Evolutionary conservation across 768 basidiomycete species (phyloP), one percentile per base, ranked within the genome.

Genomic region (Chalciporus sphaerocephalus): DNA sequence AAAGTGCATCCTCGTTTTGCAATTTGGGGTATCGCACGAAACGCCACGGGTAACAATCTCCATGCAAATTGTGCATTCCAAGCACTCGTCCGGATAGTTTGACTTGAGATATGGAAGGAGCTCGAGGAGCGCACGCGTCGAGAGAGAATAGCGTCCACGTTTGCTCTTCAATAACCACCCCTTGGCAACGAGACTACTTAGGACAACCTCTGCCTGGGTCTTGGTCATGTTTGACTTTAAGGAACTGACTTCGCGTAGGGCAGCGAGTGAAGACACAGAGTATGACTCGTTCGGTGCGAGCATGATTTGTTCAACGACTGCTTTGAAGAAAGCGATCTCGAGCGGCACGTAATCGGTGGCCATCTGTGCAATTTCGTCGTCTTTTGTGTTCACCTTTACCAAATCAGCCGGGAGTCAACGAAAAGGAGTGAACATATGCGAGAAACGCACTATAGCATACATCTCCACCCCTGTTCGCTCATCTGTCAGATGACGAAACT

Each of bases 221-320:
- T 91, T 85, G 39, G 80, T 82, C 74, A 92, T 81, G 50, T 71
- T 83, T 4, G 66, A 57, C 42, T 80, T 82, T 36, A 89, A 69
- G 23, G 69, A 59, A 47, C 70, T 74, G 12, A 83, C 77, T 64
- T 89, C 85, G 37, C 88, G 80, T 33, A 91, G 69, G 1, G 89
- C 90, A 2, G 80, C 83, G 20, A 88, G 66, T 5, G 88, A 89
- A 0, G 87, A 85, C 10, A 91, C 74, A 15, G 83, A 91, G 61
- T 75, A 95, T 0, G 85, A 69, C 57, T 85, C 80, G 33, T 74
- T 74, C 6, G 87, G 81, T 6, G 91, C 87, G 15, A 84, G 72
- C 78, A 93, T 85, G 55, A 95, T 92, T 66, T 87, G 85, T 57
- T 92, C 87, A 32, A 94, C 92, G 48, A 93, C 71, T 4, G 81